Evolutionary conservation across 2,329 filamentous ascomycete species (phyloP), one percentile per base, ranked within the genome.

Genomic region (Remersonia thermophila): DNA sequence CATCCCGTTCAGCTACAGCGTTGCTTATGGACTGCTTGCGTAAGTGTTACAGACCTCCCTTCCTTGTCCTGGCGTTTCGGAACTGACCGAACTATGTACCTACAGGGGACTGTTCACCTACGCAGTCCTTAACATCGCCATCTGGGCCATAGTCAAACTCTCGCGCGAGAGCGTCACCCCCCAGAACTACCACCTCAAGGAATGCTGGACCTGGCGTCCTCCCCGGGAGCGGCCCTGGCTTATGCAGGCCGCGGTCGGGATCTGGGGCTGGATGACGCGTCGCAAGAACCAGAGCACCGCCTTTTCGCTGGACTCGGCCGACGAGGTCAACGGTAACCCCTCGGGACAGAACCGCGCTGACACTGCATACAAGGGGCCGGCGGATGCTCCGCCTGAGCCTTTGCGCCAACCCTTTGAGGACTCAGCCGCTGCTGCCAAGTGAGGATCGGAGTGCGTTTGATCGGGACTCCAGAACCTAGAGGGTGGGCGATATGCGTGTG

Each of bases 1-100:
- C 37, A 85, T 86, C 61, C 81, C 80, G 0, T 83, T 85, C 53
- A 83, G 75, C 44, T 86, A 84, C 65, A 82, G 77, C 35, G 80
- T 83, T 32, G 80, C 81, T 7, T 84, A 85, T 44, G 81, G 81
- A 13, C 69, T 86, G 18, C 83, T 85, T 47, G 80, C 72, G 71
- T 74, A 55, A 61, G 69, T 63, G 3, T 10, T 1, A 12, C 5
- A 2, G n/a, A n/a, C n/a, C n/a, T n/a, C n/a, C 23, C n/a, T 26
- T 7, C 16, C n/a, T 29, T 17, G 18, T 36, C 1, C 20, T 6
- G 20, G 9, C 9, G 9, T 6, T 9, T 9, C 20, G 5, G 9
- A 23, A 23, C 20, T 23, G 20, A 23, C 20, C 5, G 9, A 9
- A 9, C 20, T 23, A 9, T 23, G n/a, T n/a, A n/a, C n/a, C 20